Percentiles rank a stretch among this genome's conserved stretches.
Evolutionary conservation across 2,329 filamentous ascomycete species (phyloP).

Genomic region (Pseudocercospora eumusae): DNA sequence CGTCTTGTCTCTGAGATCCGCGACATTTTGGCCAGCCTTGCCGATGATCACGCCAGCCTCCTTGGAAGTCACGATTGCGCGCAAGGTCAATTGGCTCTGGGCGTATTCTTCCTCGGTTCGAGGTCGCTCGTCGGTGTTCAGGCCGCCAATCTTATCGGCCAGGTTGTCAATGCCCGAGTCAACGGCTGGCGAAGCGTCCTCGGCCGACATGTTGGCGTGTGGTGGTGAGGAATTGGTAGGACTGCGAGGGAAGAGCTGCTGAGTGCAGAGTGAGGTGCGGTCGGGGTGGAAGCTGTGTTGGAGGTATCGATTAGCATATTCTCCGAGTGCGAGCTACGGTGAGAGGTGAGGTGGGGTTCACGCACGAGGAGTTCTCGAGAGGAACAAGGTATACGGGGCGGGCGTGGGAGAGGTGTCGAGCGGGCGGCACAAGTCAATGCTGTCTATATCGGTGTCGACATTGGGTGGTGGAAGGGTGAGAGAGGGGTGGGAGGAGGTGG

Average conservation of each 20-base stretch:
- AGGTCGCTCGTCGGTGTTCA: slow-evolving; percentile 65
- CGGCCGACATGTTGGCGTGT: slow-evolving; percentile 35
- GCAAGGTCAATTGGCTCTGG: slow-evolving; percentile 85
- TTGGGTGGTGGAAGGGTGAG: slow-evolving; percentile 15
- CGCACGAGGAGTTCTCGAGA: slow-evolving; percentile 16
- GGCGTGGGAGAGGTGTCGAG: slow-evolving; percentile 15
- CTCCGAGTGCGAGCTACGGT: slow-evolving; percentile 8
- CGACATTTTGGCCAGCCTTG: slow-evolving; percentile 97
- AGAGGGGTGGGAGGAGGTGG: neutral
- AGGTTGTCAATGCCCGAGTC: slow-evolving; percentile 40
- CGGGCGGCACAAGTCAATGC: slow-evolving; percentile 18
- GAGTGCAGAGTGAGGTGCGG: slow-evolving; percentile 14
- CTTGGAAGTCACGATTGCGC: slow-evolving; percentile 97
- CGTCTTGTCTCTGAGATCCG: slow-evolving; percentile 93
- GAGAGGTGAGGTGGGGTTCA: slow-evolving; percentile 18
- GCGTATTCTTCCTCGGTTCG: slow-evolving; percentile 98
- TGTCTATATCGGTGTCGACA: slow-evolving; percentile 22
- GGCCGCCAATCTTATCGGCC: slow-evolving; percentile 45
- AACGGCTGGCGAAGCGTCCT: slow-evolving; percentile 33
- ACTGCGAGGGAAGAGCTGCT: slow-evolving; percentile 9
- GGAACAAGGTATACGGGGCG: slow-evolving; percentile 9
- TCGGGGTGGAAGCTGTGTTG: slow-evolving; percentile 12
- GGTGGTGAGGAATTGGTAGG: slow-evolving; percentile 1
- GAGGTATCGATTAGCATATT: slow-evolving; percentile 14
- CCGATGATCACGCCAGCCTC: slow-evolving; percentile 99